A percentile compares a stretch with the other conserved stretches of the same genome.
Evolutionary conservation across 495 filamentous ascomycete species (phyloP).

Genomic region (Bryoglossum gracile): DNA sequence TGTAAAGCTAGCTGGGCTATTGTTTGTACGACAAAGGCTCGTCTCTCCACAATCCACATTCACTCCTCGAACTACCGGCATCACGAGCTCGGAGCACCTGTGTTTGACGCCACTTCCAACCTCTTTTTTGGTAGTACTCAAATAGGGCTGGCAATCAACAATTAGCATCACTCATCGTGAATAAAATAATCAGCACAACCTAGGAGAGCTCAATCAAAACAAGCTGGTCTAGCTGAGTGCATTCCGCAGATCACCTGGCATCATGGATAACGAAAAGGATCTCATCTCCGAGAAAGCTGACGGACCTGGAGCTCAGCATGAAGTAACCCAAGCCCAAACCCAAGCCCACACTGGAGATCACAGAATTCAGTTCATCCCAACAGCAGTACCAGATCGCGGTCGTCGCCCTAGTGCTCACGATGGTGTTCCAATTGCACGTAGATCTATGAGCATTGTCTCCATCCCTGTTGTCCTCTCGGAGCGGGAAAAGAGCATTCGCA

Average conservation of each 20-base stretch:
- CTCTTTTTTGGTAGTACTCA: too few relatives aligned
- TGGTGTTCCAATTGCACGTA: background rate
- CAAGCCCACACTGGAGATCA: background rate
- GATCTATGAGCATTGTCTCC: slow-evolving; percentile 17
- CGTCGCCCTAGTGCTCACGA: background rate
- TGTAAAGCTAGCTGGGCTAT: background rate
- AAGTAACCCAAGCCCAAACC: background rate
- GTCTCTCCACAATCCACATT: background rate
- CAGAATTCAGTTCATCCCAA: background rate
- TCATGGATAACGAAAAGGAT: background rate
- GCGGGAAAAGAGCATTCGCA: slow-evolving; percentile 18
- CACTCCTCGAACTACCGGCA: too few relatives aligned
- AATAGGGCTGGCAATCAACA: too few relatives aligned
- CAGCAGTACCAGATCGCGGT: background rate
- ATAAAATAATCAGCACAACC: too few relatives aligned
- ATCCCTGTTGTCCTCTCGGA: slow-evolving; percentile 26
- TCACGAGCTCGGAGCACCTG: too few relatives aligned
- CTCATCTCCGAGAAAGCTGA: background rate
- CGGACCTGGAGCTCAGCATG: background rate
- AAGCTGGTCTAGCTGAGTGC: background rate
- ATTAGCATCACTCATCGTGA: too few relatives aligned
- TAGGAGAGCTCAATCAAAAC: background rate
- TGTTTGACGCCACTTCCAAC: background rate
- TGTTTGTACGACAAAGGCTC: background rate
- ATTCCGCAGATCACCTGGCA: background rate